These are phyloP conservation scores for Mycena crocata DNA, from an alignment of 768 basidiomycete genomes.

Conservation along the genomic window DNA sequence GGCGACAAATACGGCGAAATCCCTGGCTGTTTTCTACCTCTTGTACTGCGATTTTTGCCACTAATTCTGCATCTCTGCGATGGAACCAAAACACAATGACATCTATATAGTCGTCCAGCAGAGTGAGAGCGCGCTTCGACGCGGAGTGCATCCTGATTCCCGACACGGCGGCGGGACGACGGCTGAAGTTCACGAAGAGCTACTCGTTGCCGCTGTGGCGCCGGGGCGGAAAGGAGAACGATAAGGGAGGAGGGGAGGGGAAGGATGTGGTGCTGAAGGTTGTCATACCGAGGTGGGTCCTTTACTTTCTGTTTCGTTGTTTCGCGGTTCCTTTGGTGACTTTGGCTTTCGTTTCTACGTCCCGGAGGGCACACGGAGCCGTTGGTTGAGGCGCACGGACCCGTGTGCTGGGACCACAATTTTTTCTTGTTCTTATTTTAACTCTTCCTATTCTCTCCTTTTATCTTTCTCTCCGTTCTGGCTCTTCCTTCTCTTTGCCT, in stretches of 20 bases:
- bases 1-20: no score
- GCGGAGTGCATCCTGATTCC: conserved; percentile 81
- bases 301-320: conserved; percentile 33
- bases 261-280: conserved; percentile 61
- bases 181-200: conserved; percentile 69
- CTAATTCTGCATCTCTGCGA: no score
- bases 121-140: conserved; percentile 71
- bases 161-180: conserved; percentile 58
- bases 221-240: no score
- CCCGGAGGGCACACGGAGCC: background rate
- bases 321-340: background rate
- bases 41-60: background rate
- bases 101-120: background rate
- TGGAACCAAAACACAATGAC: background rate
- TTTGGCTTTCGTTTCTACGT: conserved; percentile 4
- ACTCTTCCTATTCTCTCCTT: background rate
- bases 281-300: conserved; percentile 71
- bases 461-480: no score
- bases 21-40: no score
- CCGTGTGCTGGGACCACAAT: background rate
- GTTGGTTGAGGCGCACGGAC: background rate
- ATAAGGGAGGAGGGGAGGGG: conserved; percentile 46
- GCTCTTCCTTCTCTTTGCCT: no score
- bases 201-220: conserved; percentile 78
- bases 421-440: background rate